These are phyloP conservation scores for Saprolegnia diclina DNA, from an alignment of 352 stramenopile genomes.

Conservation along the genomic window DNA sequence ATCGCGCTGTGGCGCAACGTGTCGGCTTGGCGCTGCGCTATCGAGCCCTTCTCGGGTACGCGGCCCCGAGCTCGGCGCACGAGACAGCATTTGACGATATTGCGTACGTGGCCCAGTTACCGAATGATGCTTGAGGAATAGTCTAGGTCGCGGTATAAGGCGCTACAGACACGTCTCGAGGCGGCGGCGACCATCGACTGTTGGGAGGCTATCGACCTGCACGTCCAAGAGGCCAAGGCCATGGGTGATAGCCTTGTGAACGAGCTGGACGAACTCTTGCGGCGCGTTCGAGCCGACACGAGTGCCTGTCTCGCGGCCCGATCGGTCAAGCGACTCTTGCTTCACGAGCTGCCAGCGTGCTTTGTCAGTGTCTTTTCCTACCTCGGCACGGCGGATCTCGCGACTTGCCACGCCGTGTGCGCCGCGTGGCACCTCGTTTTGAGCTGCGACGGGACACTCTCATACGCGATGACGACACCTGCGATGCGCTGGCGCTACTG, in stretches of 20 bases:
- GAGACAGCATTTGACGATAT: background rate
- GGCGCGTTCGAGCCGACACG: background rate
- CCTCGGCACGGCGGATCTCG: background rate
- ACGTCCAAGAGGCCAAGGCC: background rate
- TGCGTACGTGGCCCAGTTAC: background rate
- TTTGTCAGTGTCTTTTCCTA: constrained; percentile 14
- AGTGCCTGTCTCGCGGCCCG: no score
- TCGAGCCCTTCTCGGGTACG: constrained; percentile 1
- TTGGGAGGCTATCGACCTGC: background rate
- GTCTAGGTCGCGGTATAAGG: background rate
- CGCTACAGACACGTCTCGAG: background rate
- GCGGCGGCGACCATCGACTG: background rate
- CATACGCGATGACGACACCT: background rate
- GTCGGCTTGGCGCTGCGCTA: constrained; percentile 6
- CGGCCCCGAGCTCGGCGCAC: background rate
- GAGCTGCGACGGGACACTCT: background rate
- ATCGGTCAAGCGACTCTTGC: background rate
- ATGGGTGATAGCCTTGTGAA: background rate
- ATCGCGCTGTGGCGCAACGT: background rate
- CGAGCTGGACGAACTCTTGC: background rate
- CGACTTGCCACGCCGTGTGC: background rate
- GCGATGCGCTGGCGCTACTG: constrained; percentile 1
- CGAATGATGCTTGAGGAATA: background rate
- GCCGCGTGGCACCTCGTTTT: background rate
- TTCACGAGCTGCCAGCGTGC: background rate